Evolutionary conservation across 768 basidiomycete genomes (phyloP).

Genomic region (Grammothele lineata): DNA sequence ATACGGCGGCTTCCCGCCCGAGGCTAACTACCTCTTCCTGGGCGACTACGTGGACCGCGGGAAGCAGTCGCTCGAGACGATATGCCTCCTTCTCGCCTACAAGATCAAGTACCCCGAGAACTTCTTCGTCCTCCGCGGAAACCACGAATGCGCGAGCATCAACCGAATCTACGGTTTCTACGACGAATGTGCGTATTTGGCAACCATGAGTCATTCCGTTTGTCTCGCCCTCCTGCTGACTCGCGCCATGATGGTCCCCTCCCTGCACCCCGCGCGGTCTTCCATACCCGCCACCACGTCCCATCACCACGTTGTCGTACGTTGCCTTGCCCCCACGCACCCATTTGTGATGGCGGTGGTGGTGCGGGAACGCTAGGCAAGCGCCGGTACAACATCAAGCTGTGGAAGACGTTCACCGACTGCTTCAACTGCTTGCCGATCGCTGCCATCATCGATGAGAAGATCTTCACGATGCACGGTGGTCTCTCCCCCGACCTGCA

Average conservation of each 20-base stretch:
- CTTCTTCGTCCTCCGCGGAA: constrained; percentile 98
- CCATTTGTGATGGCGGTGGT: too few species aligned
- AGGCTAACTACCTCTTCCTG: constrained; percentile 99
- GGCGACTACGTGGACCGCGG: constrained; percentile 99
- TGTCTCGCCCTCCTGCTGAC: too few species aligned
- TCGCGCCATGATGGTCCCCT: too few species aligned
- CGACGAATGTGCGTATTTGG: constrained; percentile 82
- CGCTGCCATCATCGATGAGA: constrained; percentile 99
- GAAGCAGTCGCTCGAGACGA: constrained; percentile 99
- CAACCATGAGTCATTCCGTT: background rate
- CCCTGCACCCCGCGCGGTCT: too few species aligned
- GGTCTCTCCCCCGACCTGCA: constrained; percentile 96
- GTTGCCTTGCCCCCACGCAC: too few species aligned
- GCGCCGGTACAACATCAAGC: constrained; percentile 99
- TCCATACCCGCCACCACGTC: too few species aligned
- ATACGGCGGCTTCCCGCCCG: constrained; percentile 98
- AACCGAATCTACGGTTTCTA: constrained; percentile 99
- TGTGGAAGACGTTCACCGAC: constrained; percentile 99
- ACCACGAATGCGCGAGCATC: constrained; percentile 99
- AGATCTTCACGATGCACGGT: constrained; percentile 99
- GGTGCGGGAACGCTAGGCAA: constrained; percentile 61
- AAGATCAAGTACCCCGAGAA: constrained; percentile 99
- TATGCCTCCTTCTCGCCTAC: constrained; percentile 97
- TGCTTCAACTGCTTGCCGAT: constrained; percentile 99
- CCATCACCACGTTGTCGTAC: too few species aligned